Evolutionary conservation across 2,329 filamentous ascomycete species (phyloP), one percentile per base, ranked within the genome.

Genomic region (Colletotrichum incanum): DNA sequence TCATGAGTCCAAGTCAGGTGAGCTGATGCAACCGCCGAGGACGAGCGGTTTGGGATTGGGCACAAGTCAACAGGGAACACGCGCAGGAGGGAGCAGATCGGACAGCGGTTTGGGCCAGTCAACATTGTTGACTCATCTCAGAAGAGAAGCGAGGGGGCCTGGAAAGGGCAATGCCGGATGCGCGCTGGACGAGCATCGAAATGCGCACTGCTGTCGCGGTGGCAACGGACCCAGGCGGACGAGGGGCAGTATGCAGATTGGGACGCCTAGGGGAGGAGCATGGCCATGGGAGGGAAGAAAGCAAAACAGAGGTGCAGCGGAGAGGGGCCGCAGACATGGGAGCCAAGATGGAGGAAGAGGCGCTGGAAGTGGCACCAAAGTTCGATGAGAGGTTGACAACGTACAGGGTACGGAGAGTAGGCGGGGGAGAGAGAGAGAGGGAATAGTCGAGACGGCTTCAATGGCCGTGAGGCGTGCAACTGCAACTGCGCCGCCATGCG

Each of bases 401-500:
- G 61, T 59, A 43, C 67, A 69, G 61, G 67, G 67, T 39, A 65
- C 34, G 65, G 56, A 68, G 65, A 58, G 64, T 56, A 39, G 50
- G 37, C 4, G 49, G 45, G 56, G 45, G 43, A 43, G 16, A 47
- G 31, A 31, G 28, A n/a, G 49, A 18, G 18, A 18, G 59, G 63
- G 56, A 62, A 52, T 60, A 14, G 58, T 43, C 52, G 56, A 45
- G 37, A 66, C 60, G 45, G 63, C 67, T 72, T 73, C 41, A 56
- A 66, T 73, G 63, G 66, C 69, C 68, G 43, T 50, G 60, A 67
- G 58, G 68, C 68, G 64, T 77, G 73, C 74, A 79, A 76, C 77
- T 54, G 76, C 75, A 79, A 80, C 82, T 85, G 84, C 84, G 83
- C 84, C 83, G 82, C 84, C 78, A 82, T 84, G 80, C 81, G 78